phyloP scores from a whole-genome alignment of 2,329 filamentous ascomycete species.

The Cercospora janseana region DNA sequence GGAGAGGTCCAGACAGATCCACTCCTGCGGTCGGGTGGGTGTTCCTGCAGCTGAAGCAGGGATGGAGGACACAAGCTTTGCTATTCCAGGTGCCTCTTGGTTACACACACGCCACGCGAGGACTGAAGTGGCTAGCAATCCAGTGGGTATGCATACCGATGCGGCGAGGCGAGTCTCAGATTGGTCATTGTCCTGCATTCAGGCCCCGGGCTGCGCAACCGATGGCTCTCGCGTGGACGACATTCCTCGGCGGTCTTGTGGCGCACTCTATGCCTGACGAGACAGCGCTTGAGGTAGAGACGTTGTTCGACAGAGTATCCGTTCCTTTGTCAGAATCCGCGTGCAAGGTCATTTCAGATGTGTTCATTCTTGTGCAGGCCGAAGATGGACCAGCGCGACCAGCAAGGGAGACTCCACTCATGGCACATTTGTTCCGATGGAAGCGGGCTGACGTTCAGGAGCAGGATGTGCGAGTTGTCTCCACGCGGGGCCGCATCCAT shows the following conservation, averaged over 20 bases:
- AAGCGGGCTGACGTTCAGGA: neutral
- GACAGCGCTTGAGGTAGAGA: neutral
- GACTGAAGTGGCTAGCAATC: slow-evolving; percentile 10
- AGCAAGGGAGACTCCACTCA: slow-evolving; percentile 1
- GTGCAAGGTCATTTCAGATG: too few relatives aligned
- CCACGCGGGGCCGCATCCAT: neutral
- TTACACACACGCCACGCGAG: slow-evolving; percentile 6
- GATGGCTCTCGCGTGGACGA: slow-evolving; percentile 5
- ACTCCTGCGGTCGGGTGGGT: slow-evolving; percentile 1
- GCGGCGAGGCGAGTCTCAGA: slow-evolving; percentile 1
- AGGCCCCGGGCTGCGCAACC: neutral
- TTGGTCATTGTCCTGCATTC: neutral
- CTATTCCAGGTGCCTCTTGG: slow-evolving; percentile 8
- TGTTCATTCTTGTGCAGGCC: too few relatives aligned
- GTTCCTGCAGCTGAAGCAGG: slow-evolving; percentile 16
- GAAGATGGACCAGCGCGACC: slow-evolving; percentile 7
- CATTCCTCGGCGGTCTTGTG: neutral
- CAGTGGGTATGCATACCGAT: slow-evolving; percentile 6
- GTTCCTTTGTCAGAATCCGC: too few relatives aligned
- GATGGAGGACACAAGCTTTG: slow-evolving; percentile 12
- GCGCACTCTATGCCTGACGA: neutral
- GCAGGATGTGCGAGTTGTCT: neutral
- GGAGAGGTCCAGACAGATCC: neutral
- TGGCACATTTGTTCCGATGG: neutral
- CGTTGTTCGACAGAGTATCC: neutral